A percentile compares a stretch with the other conserved stretches of the same genome.
Evolutionary conservation across 2,329 filamentous ascomycete species (phyloP).

Genomic region (Clarireedia sp.): DNA sequence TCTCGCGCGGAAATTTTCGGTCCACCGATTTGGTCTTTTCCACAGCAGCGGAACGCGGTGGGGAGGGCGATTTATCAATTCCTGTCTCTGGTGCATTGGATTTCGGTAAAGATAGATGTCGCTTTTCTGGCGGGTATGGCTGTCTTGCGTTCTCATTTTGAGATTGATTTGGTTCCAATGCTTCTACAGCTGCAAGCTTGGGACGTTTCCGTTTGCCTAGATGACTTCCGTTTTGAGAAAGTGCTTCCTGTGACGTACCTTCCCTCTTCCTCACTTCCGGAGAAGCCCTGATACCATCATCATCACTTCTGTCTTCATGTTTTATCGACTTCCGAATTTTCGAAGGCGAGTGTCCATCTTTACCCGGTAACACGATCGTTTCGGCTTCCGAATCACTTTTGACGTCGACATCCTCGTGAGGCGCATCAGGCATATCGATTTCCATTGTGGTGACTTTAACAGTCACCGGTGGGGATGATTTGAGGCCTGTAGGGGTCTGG

Average conservation of each 20-base stretch:
- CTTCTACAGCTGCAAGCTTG: slow-evolving; percentile 17
- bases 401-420: slow-evolving; percentile 17
- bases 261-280: slow-evolving; percentile 10
- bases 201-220: slow-evolving; percentile 44
- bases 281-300: slow-evolving; percentile 34
- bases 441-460: slow-evolving; percentile 17
- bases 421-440: slow-evolving; percentile 14
- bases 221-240: slow-evolving; percentile 19
- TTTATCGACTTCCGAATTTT: slow-evolving; percentile 54
- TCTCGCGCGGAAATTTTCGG: slow-evolving; percentile 32
- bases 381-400: slow-evolving; percentile 65
- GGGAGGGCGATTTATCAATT: slow-evolving; percentile 25
- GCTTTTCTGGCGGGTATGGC: slow-evolving; percentile 38
- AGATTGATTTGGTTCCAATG: background rate
- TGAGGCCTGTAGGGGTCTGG: slow-evolving; percentile 23
- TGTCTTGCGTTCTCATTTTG: slow-evolving; percentile 28
- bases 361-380: slow-evolving; percentile 60
- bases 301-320: slow-evolving; percentile 55
- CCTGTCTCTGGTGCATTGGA: slow-evolving; percentile 49
- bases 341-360: slow-evolving; percentile 55
- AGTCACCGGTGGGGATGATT: slow-evolving; percentile 26
- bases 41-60: slow-evolving; percentile 23
- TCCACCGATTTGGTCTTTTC: slow-evolving; percentile 34
- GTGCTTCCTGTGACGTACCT: slow-evolving; percentile 8
- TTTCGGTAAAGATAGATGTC: slow-evolving; percentile 27